Conservation (phyloP, 2,329 filamentous ascomycete genomes). For the Coniella vitis region DNA sequence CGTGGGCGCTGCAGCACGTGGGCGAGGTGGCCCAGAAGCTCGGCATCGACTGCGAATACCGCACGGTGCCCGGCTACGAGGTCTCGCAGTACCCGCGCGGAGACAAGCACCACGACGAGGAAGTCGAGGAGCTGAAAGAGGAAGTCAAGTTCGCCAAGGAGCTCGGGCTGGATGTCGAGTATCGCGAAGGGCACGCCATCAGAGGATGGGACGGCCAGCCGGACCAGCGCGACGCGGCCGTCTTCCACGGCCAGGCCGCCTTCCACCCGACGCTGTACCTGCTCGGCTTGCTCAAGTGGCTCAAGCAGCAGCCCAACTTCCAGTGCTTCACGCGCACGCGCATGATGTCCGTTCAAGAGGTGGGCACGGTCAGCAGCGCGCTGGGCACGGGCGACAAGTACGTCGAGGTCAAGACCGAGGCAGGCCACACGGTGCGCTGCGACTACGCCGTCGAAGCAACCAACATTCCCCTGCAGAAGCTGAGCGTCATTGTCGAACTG, state of each 20-base stretch:
- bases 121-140: constrained; percentile 36
- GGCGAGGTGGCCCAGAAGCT: constrained; percentile 42
- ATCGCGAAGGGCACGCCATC: constrained; percentile 37
- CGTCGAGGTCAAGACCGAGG: constrained; percentile 39
- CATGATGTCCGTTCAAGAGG: constrained; percentile 39
- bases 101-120: constrained; percentile 30
- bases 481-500: constrained; percentile 45
- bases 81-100: constrained; percentile 41
- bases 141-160: constrained; percentile 38
- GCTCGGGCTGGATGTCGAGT: constrained; percentile 36
- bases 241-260: constrained; percentile 42
- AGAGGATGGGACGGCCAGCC: constrained; percentile 43
- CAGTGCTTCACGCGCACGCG: constrained; percentile 45
- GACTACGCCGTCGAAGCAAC: constrained; percentile 47
- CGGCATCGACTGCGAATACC: constrained; percentile 50
- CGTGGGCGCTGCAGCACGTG: constrained; percentile 45
- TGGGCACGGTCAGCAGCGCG: constrained; percentile 31
- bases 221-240: constrained; percentile 43
- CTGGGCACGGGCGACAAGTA: constrained; percentile 37
- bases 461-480: constrained; percentile 48
- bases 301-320: constrained; percentile 45
- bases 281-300: constrained; percentile 43
- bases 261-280: constrained; percentile 54
- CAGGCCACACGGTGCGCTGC: constrained; percentile 40
- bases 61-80: constrained; percentile 40